Evolutionary conservation across 2,329 filamentous ascomycete species (phyloP).

Genomic region (Fusarium sp.): DNA sequence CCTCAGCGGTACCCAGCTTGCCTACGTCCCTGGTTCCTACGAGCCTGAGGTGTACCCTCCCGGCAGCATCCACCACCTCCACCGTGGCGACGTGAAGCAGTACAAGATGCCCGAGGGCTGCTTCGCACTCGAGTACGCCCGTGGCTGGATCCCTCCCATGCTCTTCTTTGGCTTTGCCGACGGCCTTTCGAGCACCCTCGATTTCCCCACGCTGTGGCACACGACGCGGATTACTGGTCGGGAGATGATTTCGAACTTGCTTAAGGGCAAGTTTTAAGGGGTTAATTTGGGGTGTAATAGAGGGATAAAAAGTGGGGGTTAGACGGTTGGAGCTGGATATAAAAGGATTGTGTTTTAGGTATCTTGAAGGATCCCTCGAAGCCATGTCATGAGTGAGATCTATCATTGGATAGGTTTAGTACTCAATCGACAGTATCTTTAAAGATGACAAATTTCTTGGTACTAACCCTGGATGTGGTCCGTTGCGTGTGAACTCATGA

Average conservation of each 20-base stretch:
- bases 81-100: constrained; percentile 76
- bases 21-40: constrained; percentile 74
- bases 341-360: not conserved
- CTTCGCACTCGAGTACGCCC: constrained; percentile 84
- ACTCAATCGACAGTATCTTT: not conserved
- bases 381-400: not conserved
- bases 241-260: constrained; percentile 78
- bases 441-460: not conserved
- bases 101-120: constrained; percentile 79
- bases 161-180: constrained; percentile 89
- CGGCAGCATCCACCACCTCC: constrained; percentile 75
- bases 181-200: constrained; percentile 78
- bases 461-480: not conserved
- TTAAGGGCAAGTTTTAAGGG: constrained; percentile 71
- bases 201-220: constrained; percentile 83
- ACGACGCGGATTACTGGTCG: constrained; percentile 76
- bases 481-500: not conserved
- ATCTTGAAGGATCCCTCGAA: not conserved
- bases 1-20: constrained; percentile 76
- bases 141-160: constrained; percentile 94
- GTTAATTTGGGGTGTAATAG: not conserved
- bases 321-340: not conserved
- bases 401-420: not conserved
- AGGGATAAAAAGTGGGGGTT: constrained; percentile 6
- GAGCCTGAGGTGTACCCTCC: constrained; percentile 73